These are phyloP conservation scores for Teunomyces pallodes DNA, from an alignment of 805 yeast genomes.

Conservation along the genomic window DNA sequence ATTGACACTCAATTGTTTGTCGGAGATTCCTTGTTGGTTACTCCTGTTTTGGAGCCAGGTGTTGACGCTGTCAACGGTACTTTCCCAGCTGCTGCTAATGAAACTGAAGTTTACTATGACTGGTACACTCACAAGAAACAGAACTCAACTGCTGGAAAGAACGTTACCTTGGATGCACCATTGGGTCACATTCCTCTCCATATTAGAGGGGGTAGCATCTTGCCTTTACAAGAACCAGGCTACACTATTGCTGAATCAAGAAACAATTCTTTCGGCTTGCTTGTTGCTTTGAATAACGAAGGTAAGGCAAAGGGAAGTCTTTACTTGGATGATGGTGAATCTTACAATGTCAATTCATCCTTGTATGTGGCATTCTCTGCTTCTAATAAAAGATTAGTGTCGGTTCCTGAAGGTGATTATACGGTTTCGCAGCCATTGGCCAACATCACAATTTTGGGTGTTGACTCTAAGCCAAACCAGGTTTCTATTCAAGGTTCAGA, in stretches of 20 bases:
- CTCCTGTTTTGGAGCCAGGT: constrained; percentile 24
- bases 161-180: constrained; percentile 23
- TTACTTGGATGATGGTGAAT: constrained; percentile 25
- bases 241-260: constrained; percentile 21
- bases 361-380: constrained; percentile 18
- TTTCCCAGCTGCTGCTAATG: constrained; percentile 18
- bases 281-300: constrained; percentile 19
- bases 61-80: constrained; percentile 18
- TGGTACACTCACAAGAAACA: constrained; percentile 19
- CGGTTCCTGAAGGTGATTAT: constrained; percentile 15
- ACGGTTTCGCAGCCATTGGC: constrained; percentile 15
- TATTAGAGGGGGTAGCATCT: constrained; percentile 20
- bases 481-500: constrained; percentile 13
- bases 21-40: constrained; percentile 23
- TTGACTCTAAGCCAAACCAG: constrained; percentile 11
- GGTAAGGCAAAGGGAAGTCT: constrained; percentile 18
- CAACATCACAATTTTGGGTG: constrained; percentile 21
- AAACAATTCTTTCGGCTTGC: constrained; percentile 17
- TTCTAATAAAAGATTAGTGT: constrained; percentile 6
- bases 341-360: constrained; percentile 12
- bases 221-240: constrained; percentile 24
- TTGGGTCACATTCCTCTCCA: constrained; percentile 25
- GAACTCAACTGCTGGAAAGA: constrained; percentile 15
- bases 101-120: constrained; percentile 21
- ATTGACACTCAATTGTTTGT: constrained; percentile 23